Evolutionary conservation across 108 stramenopile genomes (phyloP).

Genomic region (Nitzschia sp.): DNA sequence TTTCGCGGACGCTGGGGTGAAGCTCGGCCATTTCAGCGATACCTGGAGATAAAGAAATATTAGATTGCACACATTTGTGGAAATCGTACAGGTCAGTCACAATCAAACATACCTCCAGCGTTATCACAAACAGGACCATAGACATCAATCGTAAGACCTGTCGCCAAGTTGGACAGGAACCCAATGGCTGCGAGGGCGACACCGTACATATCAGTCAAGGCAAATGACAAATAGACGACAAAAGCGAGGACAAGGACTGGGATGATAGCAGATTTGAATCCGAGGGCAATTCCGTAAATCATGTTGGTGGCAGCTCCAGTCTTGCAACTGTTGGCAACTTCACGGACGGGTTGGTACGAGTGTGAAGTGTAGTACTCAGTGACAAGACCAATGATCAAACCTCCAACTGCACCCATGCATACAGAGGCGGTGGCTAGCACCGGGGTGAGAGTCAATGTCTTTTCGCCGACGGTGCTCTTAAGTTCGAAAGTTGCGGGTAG

Average conservation of each 20-base stretch:
- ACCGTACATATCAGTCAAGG: conserved; percentile 94
- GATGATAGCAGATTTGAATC: conserved; percentile 97
- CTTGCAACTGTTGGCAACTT: conserved; percentile 94
- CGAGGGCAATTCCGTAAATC: conserved; percentile 98
- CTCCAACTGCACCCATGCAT: conserved; percentile 91
- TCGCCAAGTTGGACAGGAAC: conserved; percentile 97
- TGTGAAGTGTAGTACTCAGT: conserved; percentile 99
- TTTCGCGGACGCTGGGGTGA: conserved; percentile 91
- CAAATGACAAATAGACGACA: conserved; percentile 92
- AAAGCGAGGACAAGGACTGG: conserved; percentile 94
- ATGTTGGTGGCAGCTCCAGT: conserved; percentile 98
- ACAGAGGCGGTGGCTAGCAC: conserved; percentile 77
- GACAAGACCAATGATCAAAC: conserved; percentile 94
- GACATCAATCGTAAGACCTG: conserved; percentile 98
- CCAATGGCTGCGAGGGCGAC: conserved; percentile 97
- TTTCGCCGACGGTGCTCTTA: conserved; percentile 62
- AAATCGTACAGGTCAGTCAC: background rate
- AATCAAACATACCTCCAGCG: conserved; percentile 87
- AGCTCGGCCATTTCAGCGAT: conserved; percentile 99
- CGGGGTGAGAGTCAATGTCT: conserved; percentile 58
- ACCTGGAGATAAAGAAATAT: conserved; percentile 43
- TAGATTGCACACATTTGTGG: background rate
- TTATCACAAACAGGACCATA: conserved; percentile 99
- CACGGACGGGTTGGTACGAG: conserved; percentile 92
- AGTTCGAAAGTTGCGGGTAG: conserved; percentile 82